These are phyloP conservation scores for Fusarium poae DNA, from an alignment of 2,329 filamentous ascomycete genomes.

Conservation along the genomic window DNA sequence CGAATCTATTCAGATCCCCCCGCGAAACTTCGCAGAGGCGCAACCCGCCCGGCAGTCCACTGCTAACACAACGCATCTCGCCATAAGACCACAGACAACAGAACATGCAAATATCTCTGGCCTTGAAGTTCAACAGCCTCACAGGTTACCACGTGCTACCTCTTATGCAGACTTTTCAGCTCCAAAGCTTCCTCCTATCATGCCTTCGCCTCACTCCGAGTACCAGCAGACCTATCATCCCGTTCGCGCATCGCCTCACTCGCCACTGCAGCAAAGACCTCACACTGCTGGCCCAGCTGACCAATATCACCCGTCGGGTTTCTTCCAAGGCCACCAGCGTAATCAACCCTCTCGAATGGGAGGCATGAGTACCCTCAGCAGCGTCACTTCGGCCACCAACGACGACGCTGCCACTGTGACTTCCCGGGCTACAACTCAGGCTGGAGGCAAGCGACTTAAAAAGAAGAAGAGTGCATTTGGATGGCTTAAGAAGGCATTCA, in stretches of 20 bases:
- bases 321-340: conserved; percentile 58
- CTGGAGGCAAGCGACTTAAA: conserved; percentile 63
- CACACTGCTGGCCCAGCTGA: conserved; percentile 62
- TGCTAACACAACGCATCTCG: conserved; percentile 52
- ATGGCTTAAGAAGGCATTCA: conserved; percentile 77
- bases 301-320: conserved; percentile 50
- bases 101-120: conserved; percentile 65
- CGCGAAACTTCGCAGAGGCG: conserved; percentile 47
- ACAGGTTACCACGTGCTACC: conserved; percentile 53
- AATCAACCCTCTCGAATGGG: conserved; percentile 67
- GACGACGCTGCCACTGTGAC: conserved; percentile 53
- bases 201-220: conserved; percentile 54
- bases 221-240: conserved; percentile 69
- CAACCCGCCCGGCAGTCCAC: conserved; percentile 48
- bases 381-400: conserved; percentile 62
- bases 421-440: conserved; percentile 47
- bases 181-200: conserved; percentile 42
- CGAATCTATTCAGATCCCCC: conserved; percentile 67
- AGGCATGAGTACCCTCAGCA: conserved; percentile 69
- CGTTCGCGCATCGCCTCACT: conserved; percentile 73
- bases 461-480: conserved; percentile 77
- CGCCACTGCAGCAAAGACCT: conserved; percentile 71
- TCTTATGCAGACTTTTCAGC: conserved; percentile 50
- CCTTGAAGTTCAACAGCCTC: conserved; percentile 56
- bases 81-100: conserved; percentile 50